These are phyloP conservation scores for Hymenoscyphus scutula DNA, from an alignment of 2,329 filamentous ascomycete genomes.

Conservation along the genomic window DNA sequence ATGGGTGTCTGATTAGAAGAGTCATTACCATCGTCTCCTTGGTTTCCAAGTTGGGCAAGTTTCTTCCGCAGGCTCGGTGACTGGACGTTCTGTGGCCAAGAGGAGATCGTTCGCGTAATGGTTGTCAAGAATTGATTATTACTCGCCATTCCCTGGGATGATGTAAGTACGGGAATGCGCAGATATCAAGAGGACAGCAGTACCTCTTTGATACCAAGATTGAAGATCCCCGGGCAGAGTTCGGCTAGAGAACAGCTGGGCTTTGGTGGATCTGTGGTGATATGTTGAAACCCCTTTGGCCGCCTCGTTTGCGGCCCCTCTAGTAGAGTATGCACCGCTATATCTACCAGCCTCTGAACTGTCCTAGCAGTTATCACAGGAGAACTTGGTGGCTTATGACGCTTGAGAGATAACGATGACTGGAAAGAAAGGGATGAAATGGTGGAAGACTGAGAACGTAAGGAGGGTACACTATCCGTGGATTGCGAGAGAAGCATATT, in stretches of 20 bases:
- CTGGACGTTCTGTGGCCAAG: conserved; percentile 23
- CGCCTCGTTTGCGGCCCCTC: conserved; percentile 10
- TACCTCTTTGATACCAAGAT: conserved; percentile 32
- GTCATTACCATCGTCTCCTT: not conserved
- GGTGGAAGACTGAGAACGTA: conserved; percentile 10
- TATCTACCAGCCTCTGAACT: conserved; percentile 14
- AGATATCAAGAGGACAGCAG: not conserved
- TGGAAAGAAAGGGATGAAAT: conserved; percentile 8
- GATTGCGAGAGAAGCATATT: conserved; percentile 21
- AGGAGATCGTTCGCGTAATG: conserved; percentile 19
- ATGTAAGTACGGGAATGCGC: conserved; percentile 2
- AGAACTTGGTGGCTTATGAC: conserved; percentile 3
- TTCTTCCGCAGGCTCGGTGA: conserved; percentile 26
- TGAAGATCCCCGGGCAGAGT: conserved; percentile 29
- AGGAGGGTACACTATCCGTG: conserved; percentile 1
- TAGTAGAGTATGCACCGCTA: conserved; percentile 20
- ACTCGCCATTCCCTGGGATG: conserved; percentile 22
- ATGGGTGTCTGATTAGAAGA: not conserved
- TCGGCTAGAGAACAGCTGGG: conserved; percentile 19
- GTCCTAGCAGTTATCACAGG: not conserved
- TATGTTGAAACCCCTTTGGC: conserved; percentile 1
- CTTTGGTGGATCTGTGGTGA: conserved; percentile 18
- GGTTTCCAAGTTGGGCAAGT: conserved; percentile 15
- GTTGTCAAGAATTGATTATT: conserved; percentile 22
- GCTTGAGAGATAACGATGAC: conserved; percentile 7